Evolutionary conservation across 2,329 filamentous ascomycete species (phyloP), one percentile per base, ranked within the genome.

Genomic region (Exophiala dermatitidis): DNA sequence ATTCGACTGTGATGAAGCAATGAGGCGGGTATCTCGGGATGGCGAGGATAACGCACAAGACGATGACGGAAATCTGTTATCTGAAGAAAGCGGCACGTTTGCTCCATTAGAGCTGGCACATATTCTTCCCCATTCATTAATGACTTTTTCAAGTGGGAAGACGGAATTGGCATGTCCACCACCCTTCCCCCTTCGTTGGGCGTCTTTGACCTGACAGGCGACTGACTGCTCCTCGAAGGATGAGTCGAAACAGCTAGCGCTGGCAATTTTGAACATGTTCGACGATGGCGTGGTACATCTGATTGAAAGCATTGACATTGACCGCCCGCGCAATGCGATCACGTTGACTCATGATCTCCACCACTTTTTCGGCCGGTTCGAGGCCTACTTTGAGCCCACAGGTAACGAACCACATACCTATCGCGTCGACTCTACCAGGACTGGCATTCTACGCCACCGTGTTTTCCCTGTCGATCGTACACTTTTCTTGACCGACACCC

Each of bases 191-290:
- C 34, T 10, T 28, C 19, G 19, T 19, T 19, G 19, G 19, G 19
- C 19, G 19, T 19, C 19, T 19, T 19, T 19, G 19, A 19, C 37
- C 10, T 37, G 31, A n/a, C 3, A 10, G 29, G 3, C 31, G 30
- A 19, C 31, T 46, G 8, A 31, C 31, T 12, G 9, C 28, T 19
- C 26, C 48, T 33, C 30, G 6, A 6, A 65, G 63, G 50, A 50
- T 19, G 56, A 59, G 31, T 64, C 63, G n/a, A 68, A 68, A 56
- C 53, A 67, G 62, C 63, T 65, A 0, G 67, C 69, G 5, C 60
- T 74, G 6, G 59, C 62, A 12, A 67, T 74, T 37, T 66, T 73
- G 1, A 70, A 73, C 30, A 74, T 74, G 69, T 72, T 75, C 53
- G 69, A 73, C 52, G 59, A 46, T 32, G 67, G 65, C 29, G 62